Base-by-base conservation (phyloP, 176 grass and related monocot species). In the Hsuehochloa calcarea region DNA sequence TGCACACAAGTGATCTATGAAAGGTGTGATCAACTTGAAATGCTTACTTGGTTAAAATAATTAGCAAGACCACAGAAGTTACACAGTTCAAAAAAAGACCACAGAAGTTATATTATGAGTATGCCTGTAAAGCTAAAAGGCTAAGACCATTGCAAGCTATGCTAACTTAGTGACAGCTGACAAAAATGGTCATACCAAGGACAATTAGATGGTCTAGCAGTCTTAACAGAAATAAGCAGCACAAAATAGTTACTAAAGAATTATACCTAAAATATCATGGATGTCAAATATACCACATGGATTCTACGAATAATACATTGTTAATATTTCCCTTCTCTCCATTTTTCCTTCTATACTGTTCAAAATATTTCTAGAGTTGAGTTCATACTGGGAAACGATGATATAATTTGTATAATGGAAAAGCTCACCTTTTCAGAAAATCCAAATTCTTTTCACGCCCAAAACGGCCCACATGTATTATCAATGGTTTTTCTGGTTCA, bases 401-500 rank as follows among this genome's bases (percentile, higher is more conserved):
- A 56, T 27, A 65, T 6, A 44, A 56, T 50, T 38, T 65, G 46
- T 59, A 66, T 67, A 73, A 27, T 66, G 56, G 6, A 67, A 80
- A 74, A 64, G 14, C 70, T 78, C 70, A 98, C 96, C 91, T 92
- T 83, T 96, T 94, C 65, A 99, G 90, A 79, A 99, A 99, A 92
- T 94, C 97, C 84, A 99, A 94, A 81, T 90, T 99, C 76, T 99
- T 99, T 80, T 99, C 97, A 17, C 88, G 90, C 9, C 97, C 97
- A 75, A 99, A 89, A 81, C 97, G 97, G 15, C 97, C 97, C 41
- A 99, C 97, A 61, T 99, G 97, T 84, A 99, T 92, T 80, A 99
- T 78, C 82, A 99, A 88, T 49, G 91, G 88, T 73, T 99, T 96
- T 80, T 96, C 97, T 81, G 82, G 86, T 90, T 99, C 97, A 82